Percentiles rank a stretch among this genome's conserved stretches.
phyloP scores from a whole-genome alignment of 2,329 filamentous ascomycete genomes.

The Claviceps maximensis region DNA sequence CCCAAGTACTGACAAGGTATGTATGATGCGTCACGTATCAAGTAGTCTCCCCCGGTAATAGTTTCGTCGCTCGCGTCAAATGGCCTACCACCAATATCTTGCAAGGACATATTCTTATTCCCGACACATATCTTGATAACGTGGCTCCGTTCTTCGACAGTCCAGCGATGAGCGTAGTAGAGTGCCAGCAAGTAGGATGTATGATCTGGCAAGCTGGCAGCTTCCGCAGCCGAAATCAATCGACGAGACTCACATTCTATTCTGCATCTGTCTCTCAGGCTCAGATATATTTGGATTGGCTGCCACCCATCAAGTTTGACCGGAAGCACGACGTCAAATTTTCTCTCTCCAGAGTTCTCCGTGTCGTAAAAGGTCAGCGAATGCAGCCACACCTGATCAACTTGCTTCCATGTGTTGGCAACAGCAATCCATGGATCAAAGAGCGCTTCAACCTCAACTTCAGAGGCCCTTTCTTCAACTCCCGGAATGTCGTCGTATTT shows the following conservation, averaged over 20 bases:
- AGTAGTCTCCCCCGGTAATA: constrained; percentile 11
- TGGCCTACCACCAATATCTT: constrained; percentile 17
- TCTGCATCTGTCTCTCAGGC: constrained; percentile 21
- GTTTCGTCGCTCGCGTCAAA: constrained; percentile 16
- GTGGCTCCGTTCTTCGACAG: constrained; percentile 24
- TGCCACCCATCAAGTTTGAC: constrained; percentile 23
- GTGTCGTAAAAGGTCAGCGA: constrained; percentile 21
- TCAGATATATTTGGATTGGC: constrained; percentile 28
- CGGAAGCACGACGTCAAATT: constrained; percentile 33
- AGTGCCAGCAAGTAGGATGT: constrained; percentile 31
- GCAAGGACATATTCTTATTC: constrained; percentile 13
- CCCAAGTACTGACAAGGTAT: constrained; percentile 29
- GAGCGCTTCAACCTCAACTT: constrained; percentile 22
- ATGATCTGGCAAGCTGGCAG: constrained; percentile 23
- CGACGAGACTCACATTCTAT: constrained; percentile 12
- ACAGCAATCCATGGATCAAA: constrained; percentile 35
- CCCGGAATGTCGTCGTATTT: constrained; percentile 26
- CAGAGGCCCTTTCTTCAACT: constrained; percentile 23
- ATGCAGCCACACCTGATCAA: constrained; percentile 13
- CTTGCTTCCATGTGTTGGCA: constrained; percentile 27
- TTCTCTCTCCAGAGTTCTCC: constrained; percentile 12
- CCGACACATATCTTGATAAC: constrained; percentile 28
- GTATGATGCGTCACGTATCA: constrained; percentile 26
- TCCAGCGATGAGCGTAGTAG: constrained; percentile 35
- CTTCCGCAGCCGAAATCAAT: constrained; percentile 10